Evolutionary conservation across 1,284 basidiomycete species (phyloP).

Genomic region (Cutaneotrichosporon curvatum): DNA sequence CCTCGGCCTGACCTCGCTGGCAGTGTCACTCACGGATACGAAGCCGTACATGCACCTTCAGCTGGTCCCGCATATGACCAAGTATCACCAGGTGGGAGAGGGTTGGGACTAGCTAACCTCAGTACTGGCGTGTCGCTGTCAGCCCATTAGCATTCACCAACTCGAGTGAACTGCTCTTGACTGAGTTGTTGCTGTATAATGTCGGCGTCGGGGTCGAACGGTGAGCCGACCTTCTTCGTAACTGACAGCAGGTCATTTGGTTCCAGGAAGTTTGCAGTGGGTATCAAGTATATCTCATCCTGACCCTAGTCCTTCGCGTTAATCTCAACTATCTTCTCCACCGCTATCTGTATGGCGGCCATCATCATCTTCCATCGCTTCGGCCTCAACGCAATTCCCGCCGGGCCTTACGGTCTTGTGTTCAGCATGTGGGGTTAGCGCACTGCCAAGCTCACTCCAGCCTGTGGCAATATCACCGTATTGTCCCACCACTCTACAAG

Average conservation of each 20-base stretch:
- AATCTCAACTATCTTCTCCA: slow-evolving; percentile 59
- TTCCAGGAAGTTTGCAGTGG: slow-evolving; percentile 76
- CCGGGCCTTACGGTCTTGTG: slow-evolving; percentile 65
- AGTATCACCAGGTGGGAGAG: slow-evolving; percentile 45
- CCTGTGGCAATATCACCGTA: slow-evolving; percentile 69
- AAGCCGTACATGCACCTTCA: slow-evolving; percentile 83
- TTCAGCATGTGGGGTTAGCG: slow-evolving; percentile 35
- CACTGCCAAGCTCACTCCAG: slow-evolving; percentile 38
- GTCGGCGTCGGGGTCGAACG: slow-evolving; percentile 69
- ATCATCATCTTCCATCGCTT: slow-evolving; percentile 59
- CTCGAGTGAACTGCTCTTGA: slow-evolving; percentile 75
- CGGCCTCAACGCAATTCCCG: slow-evolving; percentile 63
- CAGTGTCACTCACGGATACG: slow-evolving; percentile 68
- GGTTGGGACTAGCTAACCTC: slow-evolving; percentile 10
- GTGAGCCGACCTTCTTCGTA: slow-evolving; percentile 9
- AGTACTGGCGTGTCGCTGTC: slow-evolving; percentile 77
- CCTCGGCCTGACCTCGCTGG: slow-evolving; percentile 61
- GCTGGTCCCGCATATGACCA: slow-evolving; percentile 44
- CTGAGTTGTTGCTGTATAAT: slow-evolving; percentile 67
- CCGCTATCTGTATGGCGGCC: slow-evolving; percentile 58
- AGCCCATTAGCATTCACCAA: slow-evolving; percentile 75
- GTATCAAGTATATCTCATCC: slow-evolving; percentile 31
- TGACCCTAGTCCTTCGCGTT: slow-evolving; percentile 62
- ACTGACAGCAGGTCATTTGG: slow-evolving; percentile 58
- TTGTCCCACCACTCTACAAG: slow-evolving; percentile 67